Base-by-base conservation (phyloP, 2,329 filamentous ascomycete species). In the Fusarium annulatum region DNA sequence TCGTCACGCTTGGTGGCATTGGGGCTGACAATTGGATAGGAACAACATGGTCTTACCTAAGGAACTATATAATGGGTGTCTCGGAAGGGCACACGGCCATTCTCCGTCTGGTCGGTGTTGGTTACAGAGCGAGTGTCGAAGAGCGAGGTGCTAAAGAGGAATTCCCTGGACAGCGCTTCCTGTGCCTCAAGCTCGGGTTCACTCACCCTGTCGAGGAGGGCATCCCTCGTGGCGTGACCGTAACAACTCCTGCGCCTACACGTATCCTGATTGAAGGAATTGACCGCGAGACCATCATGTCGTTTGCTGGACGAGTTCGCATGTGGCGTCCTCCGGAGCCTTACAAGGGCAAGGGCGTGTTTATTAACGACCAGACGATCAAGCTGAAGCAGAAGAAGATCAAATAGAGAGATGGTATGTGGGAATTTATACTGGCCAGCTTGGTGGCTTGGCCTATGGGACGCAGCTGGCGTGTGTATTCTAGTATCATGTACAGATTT, bases 281-380 rank as follows among this genome's bases (percentile, higher is more conserved):
- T 59, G 90, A 98, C 81, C 95, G 94, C 81, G 92, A 97, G 83
- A 88, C 92, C 55, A 91, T 99, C 72, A 96, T 95, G 88, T 91
- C 93, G 66, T 98, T 98, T 83, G 96, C 96, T 23, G 96, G 96
- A 2, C 87, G 92, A 77, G 97, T 99, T 76, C 88, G 94, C 77
- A 89, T 87, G 83, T 98, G 96, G 96, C 92, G 96, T 81, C 89
- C 89, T 74, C 96, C 96, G 36, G 96, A 99, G 85, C 96, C 96
- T 74, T 99, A 99, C 85, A 99, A 99, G 90, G 96, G 96, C 76
- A 98, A 99, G 90, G 96, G 96, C 78, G 97, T 99, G 78, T 99
- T 98, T 82, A 92, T 99, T 78, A 97, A 98, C 80, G 94, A 95
- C 73, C 95, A 99, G 88, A 98, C 95, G 36, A 98, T 99, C 85